Conservation (phyloP, 2,329 filamentous ascomycete genomes). For the Aspergillus thermomutatus region DNA sequence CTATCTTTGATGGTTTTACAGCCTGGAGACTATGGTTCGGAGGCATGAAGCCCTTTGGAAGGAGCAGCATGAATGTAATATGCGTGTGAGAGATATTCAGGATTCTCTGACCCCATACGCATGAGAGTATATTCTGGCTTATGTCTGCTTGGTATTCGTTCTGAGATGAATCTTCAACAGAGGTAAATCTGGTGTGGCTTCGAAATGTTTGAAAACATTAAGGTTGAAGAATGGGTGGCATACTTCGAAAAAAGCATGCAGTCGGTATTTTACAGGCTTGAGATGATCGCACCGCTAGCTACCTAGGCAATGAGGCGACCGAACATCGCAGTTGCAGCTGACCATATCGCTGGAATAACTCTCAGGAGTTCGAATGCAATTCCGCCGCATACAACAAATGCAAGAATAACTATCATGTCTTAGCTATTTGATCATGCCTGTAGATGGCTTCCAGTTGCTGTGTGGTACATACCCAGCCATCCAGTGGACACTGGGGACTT, state of each 20-base stretch:
- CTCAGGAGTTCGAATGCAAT: constrained; percentile 56
- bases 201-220: background rate
- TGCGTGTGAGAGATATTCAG: background rate
- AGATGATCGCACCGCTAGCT: background rate
- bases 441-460: background rate
- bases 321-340: constrained; percentile 27
- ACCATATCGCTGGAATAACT: constrained; percentile 41
- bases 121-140: background rate
- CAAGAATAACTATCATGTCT: constrained; percentile 51
- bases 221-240: background rate
- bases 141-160: background rate
- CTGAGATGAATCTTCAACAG: background rate
- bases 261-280: background rate
- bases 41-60: background rate
- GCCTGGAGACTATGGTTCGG: background rate
- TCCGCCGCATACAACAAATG: constrained; percentile 62
- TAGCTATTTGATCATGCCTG: constrained; percentile 6
- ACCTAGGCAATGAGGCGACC: constrained; percentile 21
- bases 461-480: constrained; percentile 58
- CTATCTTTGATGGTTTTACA: background rate
- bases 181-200: background rate
- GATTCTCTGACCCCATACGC: background rate
- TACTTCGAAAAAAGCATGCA: background rate
- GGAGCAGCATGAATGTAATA: background rate
- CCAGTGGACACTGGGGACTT: constrained; percentile 54